These are phyloP conservation scores for Tilletia indica DNA, from an alignment of 1,284 basidiomycete species.

Conservation along the genomic window DNA sequence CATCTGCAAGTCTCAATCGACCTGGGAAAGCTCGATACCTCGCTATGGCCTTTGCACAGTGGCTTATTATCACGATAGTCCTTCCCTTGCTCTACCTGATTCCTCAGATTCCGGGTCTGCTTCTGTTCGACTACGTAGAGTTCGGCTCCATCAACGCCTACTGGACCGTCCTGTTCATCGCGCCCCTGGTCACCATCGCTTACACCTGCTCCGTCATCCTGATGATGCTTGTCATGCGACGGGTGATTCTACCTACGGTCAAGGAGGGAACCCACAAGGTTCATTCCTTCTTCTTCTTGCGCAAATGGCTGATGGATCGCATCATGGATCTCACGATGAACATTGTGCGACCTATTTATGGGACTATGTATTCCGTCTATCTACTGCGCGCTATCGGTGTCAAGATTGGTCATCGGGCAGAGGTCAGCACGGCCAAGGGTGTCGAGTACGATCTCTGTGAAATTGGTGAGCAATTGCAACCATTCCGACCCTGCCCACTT, in stretches of 20 bases:
- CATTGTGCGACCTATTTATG: constrained; percentile 21
- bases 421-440: constrained; percentile 22
- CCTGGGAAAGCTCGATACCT: not conserved
- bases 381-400: constrained; percentile 21
- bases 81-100: constrained; percentile 20
- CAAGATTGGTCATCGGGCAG: constrained; percentile 20
- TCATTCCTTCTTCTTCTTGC: constrained; percentile 19
- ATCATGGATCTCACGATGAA: constrained; percentile 20
- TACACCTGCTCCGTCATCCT: constrained; percentile 19
- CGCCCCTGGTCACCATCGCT: constrained; percentile 14
- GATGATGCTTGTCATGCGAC: constrained; percentile 15
- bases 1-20: too few species aligned
- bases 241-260: not conserved
- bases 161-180: constrained; percentile 11
- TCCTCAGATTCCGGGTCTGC: constrained; percentile 21
- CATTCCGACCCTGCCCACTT: too few species aligned
- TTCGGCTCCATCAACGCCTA: constrained; percentile 17
- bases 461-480: constrained; percentile 17
- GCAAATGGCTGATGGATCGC: constrained; percentile 22
- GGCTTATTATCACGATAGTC: constrained; percentile 1
- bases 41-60: not conserved
- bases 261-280: constrained; percentile 9
- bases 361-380: constrained; percentile 19
- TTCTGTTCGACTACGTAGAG: constrained; percentile 19
- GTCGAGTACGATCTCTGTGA: constrained; percentile 22